These are phyloP conservation scores for Pyrenochaeta sp. DNA, from an alignment of 2,329 filamentous ascomycete genomes.

Conservation along the genomic window DNA sequence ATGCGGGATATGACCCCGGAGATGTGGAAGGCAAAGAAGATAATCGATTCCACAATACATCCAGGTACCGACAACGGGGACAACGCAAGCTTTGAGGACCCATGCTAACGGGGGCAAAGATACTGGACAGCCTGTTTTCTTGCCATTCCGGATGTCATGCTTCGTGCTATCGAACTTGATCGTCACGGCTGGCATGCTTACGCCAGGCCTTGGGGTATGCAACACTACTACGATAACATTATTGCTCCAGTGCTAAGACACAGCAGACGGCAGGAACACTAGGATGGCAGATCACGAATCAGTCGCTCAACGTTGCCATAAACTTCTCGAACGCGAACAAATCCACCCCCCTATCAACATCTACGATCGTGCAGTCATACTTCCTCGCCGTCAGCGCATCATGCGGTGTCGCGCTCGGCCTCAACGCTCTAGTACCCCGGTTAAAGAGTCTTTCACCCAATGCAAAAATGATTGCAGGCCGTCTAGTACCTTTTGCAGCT, in stretches of 20 bases:
- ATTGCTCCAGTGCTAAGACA: constrained; percentile 26
- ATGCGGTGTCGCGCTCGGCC: constrained; percentile 89
- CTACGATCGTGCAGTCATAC: constrained; percentile 88
- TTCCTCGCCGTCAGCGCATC: constrained; percentile 90
- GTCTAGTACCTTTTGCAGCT: constrained; percentile 95
- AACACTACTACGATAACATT: constrained; percentile 4
- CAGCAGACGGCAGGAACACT: constrained; percentile 81
- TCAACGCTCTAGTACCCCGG: constrained; percentile 88
- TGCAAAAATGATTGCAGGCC: constrained; percentile 77
- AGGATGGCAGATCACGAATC: constrained; percentile 94
- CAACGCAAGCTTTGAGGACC: background rate
- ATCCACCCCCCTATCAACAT: constrained; percentile 83
- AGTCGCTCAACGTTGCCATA: constrained; percentile 97
- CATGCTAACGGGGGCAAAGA: constrained; percentile 62
- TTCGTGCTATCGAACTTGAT: constrained; percentile 94
- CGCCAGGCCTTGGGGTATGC: constrained; percentile 78
- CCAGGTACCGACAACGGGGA: constrained; percentile 69
- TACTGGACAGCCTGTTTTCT: constrained; percentile 87
- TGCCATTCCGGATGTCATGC: constrained; percentile 97
- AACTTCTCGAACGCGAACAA: constrained; percentile 99
- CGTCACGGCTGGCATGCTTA: constrained; percentile 96
- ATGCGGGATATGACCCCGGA: constrained; percentile 84
- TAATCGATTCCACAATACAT: constrained; percentile 94
- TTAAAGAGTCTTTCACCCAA: constrained; percentile 78
- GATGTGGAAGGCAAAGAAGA: constrained; percentile 95